These are phyloP conservation scores for Ascochyta fabae DNA, from an alignment of 2,329 filamentous ascomycete genomes.

Conservation along the genomic window DNA sequence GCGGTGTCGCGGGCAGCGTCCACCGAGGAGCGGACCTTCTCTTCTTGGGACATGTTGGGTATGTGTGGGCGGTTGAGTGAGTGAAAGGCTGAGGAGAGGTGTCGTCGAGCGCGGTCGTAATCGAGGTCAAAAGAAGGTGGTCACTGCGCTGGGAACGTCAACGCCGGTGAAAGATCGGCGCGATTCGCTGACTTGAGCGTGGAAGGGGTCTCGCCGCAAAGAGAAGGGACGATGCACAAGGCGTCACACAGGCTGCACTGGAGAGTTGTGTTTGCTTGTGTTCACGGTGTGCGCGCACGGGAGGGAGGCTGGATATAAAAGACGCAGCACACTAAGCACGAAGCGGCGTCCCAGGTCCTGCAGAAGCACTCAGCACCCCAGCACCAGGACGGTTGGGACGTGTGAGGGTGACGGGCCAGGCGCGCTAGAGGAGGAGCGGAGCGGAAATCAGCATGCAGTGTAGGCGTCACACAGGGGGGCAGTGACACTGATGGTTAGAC, in stretches of 20 bases:
- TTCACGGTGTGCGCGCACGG: slow-evolving; percentile 24
- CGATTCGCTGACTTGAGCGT: slow-evolving; percentile 30
- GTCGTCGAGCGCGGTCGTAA: slow-evolving; percentile 18
- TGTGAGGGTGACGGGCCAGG: slow-evolving; percentile 35
- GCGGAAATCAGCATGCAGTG: slow-evolving; percentile 32
- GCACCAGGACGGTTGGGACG: slow-evolving; percentile 29
- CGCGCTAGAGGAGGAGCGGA: slow-evolving; percentile 41
- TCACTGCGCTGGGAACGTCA: slow-evolving; percentile 24
- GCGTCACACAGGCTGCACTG: slow-evolving; percentile 34
- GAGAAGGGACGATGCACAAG: slow-evolving; percentile 24
- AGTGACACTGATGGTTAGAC: neutral
- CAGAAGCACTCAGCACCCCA: slow-evolving; percentile 2
- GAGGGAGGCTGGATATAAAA: slow-evolving; percentile 32
- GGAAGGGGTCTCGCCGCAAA: slow-evolving; percentile 23
- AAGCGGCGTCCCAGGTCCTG: neutral
- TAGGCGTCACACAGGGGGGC: slow-evolving; percentile 27
- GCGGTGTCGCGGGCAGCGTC: slow-evolving; percentile 70
- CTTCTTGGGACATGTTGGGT: slow-evolving; percentile 63
- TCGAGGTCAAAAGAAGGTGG: slow-evolving; percentile 28
- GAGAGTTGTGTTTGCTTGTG: slow-evolving; percentile 29
- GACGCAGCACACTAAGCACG: slow-evolving; percentile 15
- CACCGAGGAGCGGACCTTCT: slow-evolving; percentile 84
- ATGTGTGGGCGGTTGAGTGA: slow-evolving; percentile 24
- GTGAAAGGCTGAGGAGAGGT: slow-evolving; percentile 29
- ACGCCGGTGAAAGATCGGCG: slow-evolving; percentile 24